Evolutionary conservation across 371 early-diverging fungal genomes (phyloP).

Genomic region (Mortierella sp.): DNA sequence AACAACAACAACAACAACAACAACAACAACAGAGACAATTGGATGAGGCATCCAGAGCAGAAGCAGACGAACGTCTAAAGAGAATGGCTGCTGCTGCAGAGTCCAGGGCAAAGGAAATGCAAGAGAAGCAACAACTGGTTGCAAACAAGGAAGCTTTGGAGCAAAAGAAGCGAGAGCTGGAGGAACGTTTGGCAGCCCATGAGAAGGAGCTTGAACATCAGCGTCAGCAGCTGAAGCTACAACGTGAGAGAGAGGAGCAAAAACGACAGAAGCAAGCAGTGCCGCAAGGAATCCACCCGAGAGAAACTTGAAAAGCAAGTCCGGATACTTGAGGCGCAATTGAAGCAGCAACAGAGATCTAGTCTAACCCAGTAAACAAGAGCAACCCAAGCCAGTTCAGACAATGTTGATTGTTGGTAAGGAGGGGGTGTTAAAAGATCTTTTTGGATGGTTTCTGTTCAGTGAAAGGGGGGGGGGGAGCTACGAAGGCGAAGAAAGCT

Average conservation of each 20-base stretch:
- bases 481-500: too few relatives aligned
- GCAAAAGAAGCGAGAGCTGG: conserved; percentile 8
- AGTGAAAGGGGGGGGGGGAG: too few relatives aligned
- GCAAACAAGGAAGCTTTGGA: conserved; percentile 15
- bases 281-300: conserved; percentile 1
- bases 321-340: conserved; percentile 26
- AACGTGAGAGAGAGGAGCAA: conserved; percentile 1
- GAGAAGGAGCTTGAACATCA: conserved; percentile 4
- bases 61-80: too few relatives aligned
- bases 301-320: conserved; percentile 38
- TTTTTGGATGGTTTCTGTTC: too few relatives aligned
- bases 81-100: conserved; percentile 12
- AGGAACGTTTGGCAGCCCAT: conserved; percentile 13
- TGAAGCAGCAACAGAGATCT: conserved; percentile 11
- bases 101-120: conserved; percentile 12
- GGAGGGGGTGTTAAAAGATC: too few relatives aligned
- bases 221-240: not conserved
- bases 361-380: conserved; percentile 12
- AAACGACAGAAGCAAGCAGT: conserved; percentile 3
- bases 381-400: not conserved
- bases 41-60: too few relatives aligned
- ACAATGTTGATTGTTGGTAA: too few relatives aligned
- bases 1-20: too few relatives aligned
- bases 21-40: too few relatives aligned
- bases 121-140: conserved; percentile 15